Conservation (phyloP, 2,329 filamentous ascomycete species). For the Diaporthe destruens region DNA sequence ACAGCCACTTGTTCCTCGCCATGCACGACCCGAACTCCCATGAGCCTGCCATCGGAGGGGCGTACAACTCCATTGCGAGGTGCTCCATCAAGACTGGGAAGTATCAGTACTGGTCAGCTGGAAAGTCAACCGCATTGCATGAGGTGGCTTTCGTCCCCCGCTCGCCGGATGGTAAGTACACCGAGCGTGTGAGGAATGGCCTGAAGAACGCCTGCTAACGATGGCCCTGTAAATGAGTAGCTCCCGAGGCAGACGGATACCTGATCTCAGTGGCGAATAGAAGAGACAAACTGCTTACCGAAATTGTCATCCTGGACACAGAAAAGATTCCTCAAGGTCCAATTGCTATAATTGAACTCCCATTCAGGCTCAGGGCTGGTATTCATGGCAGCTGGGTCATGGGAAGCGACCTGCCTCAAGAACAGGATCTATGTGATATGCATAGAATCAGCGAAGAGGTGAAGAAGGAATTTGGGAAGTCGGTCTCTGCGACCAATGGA, state of each 20-base stretch:
- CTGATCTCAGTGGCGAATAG: slow-evolving; percentile 33
- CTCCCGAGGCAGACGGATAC: slow-evolving; percentile 34
- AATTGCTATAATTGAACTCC: slow-evolving; percentile 35
- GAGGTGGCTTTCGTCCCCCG: slow-evolving; percentile 36
- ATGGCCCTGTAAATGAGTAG: not conserved
- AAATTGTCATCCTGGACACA: slow-evolving; percentile 29
- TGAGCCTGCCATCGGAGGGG: slow-evolving; percentile 29
- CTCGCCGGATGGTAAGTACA: slow-evolving; percentile 16
- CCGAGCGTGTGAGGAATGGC: not conserved
- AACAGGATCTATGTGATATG: slow-evolving; percentile 31
- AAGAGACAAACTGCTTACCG: slow-evolving; percentile 33
- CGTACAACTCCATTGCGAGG: slow-evolving; percentile 36
- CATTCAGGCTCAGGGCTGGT: slow-evolving; percentile 29
- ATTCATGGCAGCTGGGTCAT: slow-evolving; percentile 36
- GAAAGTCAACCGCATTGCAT: slow-evolving; percentile 23
- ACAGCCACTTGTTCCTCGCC: slow-evolving; percentile 28
- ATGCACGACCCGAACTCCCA: slow-evolving; percentile 37
- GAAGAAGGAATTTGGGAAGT: slow-evolving; percentile 17
- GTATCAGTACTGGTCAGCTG: slow-evolving; percentile 36
- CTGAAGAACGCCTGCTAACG: not conserved
- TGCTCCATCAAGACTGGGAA: slow-evolving; percentile 33
- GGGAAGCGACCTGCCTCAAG: slow-evolving; percentile 11
- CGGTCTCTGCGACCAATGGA: not conserved
- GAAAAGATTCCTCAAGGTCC: slow-evolving; percentile 17
- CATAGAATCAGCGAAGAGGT: slow-evolving; percentile 23